Evolutionary conservation across 768 basidiomycete species (phyloP), one percentile per base, ranked within the genome.

Genomic region (Russula dissimulans): DNA sequence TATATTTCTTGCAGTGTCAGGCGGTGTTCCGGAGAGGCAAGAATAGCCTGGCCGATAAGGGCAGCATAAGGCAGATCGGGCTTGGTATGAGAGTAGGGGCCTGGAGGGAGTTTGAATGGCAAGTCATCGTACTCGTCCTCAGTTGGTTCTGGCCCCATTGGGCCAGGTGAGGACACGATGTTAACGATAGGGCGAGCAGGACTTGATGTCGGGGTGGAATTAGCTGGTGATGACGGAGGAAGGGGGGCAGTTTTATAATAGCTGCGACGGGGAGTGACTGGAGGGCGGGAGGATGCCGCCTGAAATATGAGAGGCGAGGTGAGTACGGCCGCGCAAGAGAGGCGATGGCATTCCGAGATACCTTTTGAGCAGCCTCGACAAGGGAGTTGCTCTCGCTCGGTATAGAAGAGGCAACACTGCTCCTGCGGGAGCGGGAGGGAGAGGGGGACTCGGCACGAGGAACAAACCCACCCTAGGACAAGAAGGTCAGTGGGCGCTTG

Each of bases 1-100:
- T 98, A 98, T 64, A 99, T 97, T 71, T 98, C 93, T 70, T 95
- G 90, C 29, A 98, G 78, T 2, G 92, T 92, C 54, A 97, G 84
- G 54, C 89, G 85, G 66, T 89, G 87, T 32, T 87, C 82, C 1
- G 83, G 80, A 4, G 90, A 91, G 31, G 91, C 87, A 63, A 95
- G 77, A 61, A 99, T 85, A 14, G 95, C 95, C 67, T 95, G 94
- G 1, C 95, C 95, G 64, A 98, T 93, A 49, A 98, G 82, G 2
- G 94, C 95, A 5, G 97, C 95, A 68, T 98, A 98, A 2, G 94
- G 94, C 42, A 84, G 82, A 50, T 88, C 83, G 0, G 97, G 97
- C 70, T 94, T 91, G 56, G 78, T 78, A 41, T 75, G 74, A 12
- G 87, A 84, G 69, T 94, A 91, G 2, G 92, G 91, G 31, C 92